Base-by-base conservation (phyloP, 192 early-diverging fungal genomes). In the Coemansia sp. region DNA sequence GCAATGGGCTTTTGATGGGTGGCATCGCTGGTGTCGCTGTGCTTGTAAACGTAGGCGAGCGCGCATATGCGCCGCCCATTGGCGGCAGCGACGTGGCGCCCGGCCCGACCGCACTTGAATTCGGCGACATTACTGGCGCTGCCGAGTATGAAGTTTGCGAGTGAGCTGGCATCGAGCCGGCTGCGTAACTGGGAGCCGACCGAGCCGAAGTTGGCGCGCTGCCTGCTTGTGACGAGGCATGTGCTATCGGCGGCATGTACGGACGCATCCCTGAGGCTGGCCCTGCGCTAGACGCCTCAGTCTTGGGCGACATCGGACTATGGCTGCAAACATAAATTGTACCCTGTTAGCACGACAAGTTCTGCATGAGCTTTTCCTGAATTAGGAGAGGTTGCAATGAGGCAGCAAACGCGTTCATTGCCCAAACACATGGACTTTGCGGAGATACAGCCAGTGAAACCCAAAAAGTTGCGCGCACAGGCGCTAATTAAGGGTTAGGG, bases 221-320 rank as follows among this genome's bases (percentile, higher is more conserved):
- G 12, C 43, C 27, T 12, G 65, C 19, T 5, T 61, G 45, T 10
- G 77, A 63, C 50, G 78, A 79, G 8, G 54, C 59, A n/a, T 73
- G 76, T 49, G 65, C 63, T 41, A 79, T 66, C 35, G 77, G 65
- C 22, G 63, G 62, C 45, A 71, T 67, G 25, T 72, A 81, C 8
- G 69, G 53, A 32, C 78, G 78, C 54, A 56, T 39, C 32, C 32
- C 32, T 7, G 32, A 35, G 41, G 41, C 15, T 45, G 41, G 41
- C 22, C 53, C 71, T 8, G 62, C 37, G 29, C 62, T 51, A 10
- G 77, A 39, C 9, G 47, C 51, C n/a, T 81, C 78, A 21, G 73
- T 15, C 54, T 81, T 81, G 54, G 78, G 69, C 27, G 78, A 81
- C 70, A 81, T 70, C 41, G 79, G 67, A 38, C 73, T 81, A 81